These are phyloP conservation scores for Lipomyces yamanashiensis DNA, from an alignment of 805 yeast species.

Conservation along the genomic window DNA sequence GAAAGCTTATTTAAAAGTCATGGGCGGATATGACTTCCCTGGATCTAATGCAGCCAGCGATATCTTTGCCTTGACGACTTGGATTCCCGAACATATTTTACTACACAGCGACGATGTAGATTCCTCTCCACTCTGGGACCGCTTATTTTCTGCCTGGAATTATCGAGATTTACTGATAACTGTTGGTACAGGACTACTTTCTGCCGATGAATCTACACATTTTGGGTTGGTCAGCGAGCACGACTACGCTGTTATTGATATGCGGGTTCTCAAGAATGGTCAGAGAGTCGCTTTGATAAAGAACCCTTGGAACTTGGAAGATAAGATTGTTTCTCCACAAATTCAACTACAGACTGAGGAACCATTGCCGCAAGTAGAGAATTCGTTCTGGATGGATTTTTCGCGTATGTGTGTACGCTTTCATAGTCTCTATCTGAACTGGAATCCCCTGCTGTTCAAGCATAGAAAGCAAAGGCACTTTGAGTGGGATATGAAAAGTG, in stretches of 20 bases:
- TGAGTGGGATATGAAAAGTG: slow-evolving; percentile 19
- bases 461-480: slow-evolving; percentile 24
- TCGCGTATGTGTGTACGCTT: slow-evolving; percentile 49
- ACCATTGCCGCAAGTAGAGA: slow-evolving; percentile 21
- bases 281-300: slow-evolving; percentile 44
- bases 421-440: slow-evolving; percentile 63
- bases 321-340: neutral
- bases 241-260: slow-evolving; percentile 67
- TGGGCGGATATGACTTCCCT: slow-evolving; percentile 62
- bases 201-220: slow-evolving; percentile 43
- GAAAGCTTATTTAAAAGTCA: slow-evolving; percentile 68
- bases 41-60: slow-evolving; percentile 84
- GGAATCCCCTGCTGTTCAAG: slow-evolving; percentile 53
- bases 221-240: slow-evolving; percentile 60
- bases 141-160: slow-evolving; percentile 44
- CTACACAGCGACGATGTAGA: slow-evolving; percentile 37
- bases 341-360: neutral
- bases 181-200: slow-evolving; percentile 64
- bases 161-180: slow-evolving; percentile 56
- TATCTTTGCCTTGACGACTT: slow-evolving; percentile 66
- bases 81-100: slow-evolving; percentile 66
- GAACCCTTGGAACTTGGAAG: slow-evolving; percentile 53
- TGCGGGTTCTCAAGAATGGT: slow-evolving; percentile 41
- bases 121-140: slow-evolving; percentile 45
- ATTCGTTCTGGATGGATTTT: slow-evolving; percentile 42